Percentiles rank a stretch among this genome's conserved stretches.
Conservation (phyloP, 495 filamentous ascomycete species). For the Oleoguttula mirabilis region DNA sequence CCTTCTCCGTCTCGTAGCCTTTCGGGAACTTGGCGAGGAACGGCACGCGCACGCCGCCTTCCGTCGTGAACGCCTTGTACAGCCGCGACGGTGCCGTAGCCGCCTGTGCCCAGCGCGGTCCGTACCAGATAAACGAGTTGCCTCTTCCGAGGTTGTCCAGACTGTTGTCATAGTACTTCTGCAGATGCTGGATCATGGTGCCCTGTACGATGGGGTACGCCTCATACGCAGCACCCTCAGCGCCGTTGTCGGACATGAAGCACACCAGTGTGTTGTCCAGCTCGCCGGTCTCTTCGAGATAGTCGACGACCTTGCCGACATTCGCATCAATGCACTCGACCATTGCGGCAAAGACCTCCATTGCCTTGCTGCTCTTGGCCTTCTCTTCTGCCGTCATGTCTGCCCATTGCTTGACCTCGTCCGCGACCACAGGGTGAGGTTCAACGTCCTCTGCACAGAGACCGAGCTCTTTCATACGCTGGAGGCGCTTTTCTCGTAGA, state of each 20-base stretch:
- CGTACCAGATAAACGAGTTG: slow-evolving; percentile 55
- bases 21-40: slow-evolving; percentile 42
- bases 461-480: slow-evolving; percentile 29
- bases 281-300: slow-evolving; percentile 44
- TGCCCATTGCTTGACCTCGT: slow-evolving; percentile 42
- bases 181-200: slow-evolving; percentile 38
- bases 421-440: slow-evolving; percentile 38
- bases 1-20: slow-evolving; percentile 18
- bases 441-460: slow-evolving; percentile 29
- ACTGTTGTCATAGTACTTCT: slow-evolving; percentile 52
- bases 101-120: slow-evolving; percentile 52
- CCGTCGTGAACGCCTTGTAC: slow-evolving; percentile 51
- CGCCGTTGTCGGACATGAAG: slow-evolving; percentile 57
- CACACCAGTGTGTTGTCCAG: slow-evolving; percentile 52
- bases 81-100: slow-evolving; percentile 50
- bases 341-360: slow-evolving; percentile 55
- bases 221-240: slow-evolving; percentile 50
- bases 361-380: slow-evolving; percentile 40
- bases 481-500: slow-evolving; percentile 27
- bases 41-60: slow-evolving; percentile 49
- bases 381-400: slow-evolving; percentile 40
- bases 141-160: slow-evolving; percentile 49
- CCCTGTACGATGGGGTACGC: slow-evolving; percentile 40
- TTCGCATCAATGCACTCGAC: slow-evolving; percentile 51
- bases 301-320: slow-evolving; percentile 46